A percentile compares a stretch with the other conserved stretches of the same genome.
Conservation (phyloP, 164 flowering plant genomes). For the Chloranthus sessilifolius region DNA sequence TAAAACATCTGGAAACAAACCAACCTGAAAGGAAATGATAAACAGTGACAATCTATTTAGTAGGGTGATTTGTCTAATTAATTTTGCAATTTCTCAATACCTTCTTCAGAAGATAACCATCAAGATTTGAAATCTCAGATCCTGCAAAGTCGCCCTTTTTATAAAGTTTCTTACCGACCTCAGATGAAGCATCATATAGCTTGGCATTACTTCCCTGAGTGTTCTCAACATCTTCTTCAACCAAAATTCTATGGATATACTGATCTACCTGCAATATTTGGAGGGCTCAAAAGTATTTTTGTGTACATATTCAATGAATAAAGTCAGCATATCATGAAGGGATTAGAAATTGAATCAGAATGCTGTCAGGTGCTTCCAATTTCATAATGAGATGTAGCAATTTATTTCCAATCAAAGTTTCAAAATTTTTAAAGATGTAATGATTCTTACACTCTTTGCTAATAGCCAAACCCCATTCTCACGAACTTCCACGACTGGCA, state of each 20-base stretch:
- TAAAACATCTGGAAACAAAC: conserved; percentile 83
- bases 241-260: conserved; percentile 73
- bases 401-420: not conserved
- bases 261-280: conserved; percentile 63
- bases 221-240: conserved; percentile 69
- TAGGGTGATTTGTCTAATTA: not conserved
- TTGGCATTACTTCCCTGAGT: conserved; percentile 25
- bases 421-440: not conserved
- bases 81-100: conserved; percentile 22
- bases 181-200: conserved; percentile 59
- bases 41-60: conserved; percentile 1
- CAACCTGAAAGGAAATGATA: conserved; percentile 53
- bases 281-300: not conserved
- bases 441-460: conserved; percentile 69
- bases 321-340: not conserved
- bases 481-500: conserved; percentile 91
- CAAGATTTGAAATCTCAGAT: conserved; percentile 54
- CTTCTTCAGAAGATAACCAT: conserved; percentile 72
- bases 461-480: conserved; percentile 82
- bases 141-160: conserved; percentile 63
- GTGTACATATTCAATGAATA: not conserved
- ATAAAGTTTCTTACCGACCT: conserved; percentile 59
- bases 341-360: too few relatives aligned
- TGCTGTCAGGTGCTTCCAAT: too few relatives aligned
- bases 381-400: too few relatives aligned